Evolutionary conservation across 768 basidiomycete genomes (phyloP).

Genomic region (Mycena leptocephala): DNA sequence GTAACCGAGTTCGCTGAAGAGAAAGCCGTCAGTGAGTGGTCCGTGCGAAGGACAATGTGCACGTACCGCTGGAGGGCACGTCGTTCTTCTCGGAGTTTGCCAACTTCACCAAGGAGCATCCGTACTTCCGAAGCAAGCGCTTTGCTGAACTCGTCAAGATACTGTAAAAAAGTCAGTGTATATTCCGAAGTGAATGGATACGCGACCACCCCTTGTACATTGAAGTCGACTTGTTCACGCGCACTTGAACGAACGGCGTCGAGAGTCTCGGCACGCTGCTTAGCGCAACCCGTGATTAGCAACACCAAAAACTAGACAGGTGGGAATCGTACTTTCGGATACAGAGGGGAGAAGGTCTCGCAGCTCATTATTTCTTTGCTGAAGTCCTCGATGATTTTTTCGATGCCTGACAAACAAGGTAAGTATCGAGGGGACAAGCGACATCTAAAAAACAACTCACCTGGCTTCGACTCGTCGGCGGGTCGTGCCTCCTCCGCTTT

Average conservation of each 20-base stretch:
- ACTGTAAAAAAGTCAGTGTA: conserved; percentile 57
- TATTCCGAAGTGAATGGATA: neutral
- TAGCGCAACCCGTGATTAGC: conserved; percentile 66
- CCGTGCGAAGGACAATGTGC: neutral
- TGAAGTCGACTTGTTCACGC: conserved; percentile 85
- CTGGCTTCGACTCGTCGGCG: conserved; percentile 70
- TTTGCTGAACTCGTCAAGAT: conserved; percentile 91
- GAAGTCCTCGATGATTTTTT: conserved; percentile 74
- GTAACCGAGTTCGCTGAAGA: conserved; percentile 79
- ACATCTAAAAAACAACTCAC: conserved; percentile 47
- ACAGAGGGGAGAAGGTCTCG: conserved; percentile 69
- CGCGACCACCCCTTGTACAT: conserved; percentile 81
- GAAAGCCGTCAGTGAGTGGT: neutral
- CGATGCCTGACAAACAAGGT: conserved; percentile 61
- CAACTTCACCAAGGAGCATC: conserved; percentile 87
- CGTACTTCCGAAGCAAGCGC: conserved; percentile 88
- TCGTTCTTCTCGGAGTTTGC: conserved; percentile 85
- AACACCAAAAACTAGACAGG: neutral
- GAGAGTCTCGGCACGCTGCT: conserved; percentile 79
- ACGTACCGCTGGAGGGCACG: conserved; percentile 86
- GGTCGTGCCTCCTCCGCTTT: conserved; percentile 68
- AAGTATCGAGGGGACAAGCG: conserved; percentile 12
- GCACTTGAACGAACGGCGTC: conserved; percentile 81
- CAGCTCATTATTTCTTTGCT: conserved; percentile 73
- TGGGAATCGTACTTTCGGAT: conserved; percentile 66